Evolutionary conservation across 352 stramenopile genomes (phyloP), one percentile per base, ranked within the genome.

Genomic region (Globisporangium carolinianum): DNA sequence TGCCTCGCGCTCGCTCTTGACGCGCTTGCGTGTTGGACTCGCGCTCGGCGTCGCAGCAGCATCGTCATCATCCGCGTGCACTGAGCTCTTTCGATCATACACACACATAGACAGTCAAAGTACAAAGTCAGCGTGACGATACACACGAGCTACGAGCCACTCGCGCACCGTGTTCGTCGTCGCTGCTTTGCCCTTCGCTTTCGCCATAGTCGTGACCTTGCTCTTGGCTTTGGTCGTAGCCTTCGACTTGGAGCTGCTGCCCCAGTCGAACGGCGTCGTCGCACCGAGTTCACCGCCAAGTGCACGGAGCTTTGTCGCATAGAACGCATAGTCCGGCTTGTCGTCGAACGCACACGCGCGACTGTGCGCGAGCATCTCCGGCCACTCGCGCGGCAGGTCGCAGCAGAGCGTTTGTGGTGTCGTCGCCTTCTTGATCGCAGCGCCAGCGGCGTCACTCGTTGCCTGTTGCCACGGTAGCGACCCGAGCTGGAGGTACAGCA

Each of bases 401-500:
- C 60, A 54, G 58, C 82, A 92, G 12, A 98, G 58, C 12, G 83
- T 52, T 12, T 83, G 57, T 10, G 86, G 50, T 0, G 73, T 66
- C 35, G 71, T 86, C 11, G 68, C 62, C 50, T 75, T 76, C 63
- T 94, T 94, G 8, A 85, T 69, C 45, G 78, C 87, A n/a, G 76
- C 79, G 35, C 84, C 79, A 64, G 89, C 76, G 6, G 70, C 64
- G 53, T 90, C 76, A 54, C 76, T 91, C 43, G 63, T 66, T 18
- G 75, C 76, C 38, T 76, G 54, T 60, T 84, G 75, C 72, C 86
- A 94, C 39, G 78, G 69, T 14, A 97, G 61, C 46, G 86, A 62
- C 12, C 83, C 75, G n/a, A 87, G 78, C 52, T 96, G 72, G 17
- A 97, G 55, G 60, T 97, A 96, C 17, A 93, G 71, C 5, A 96